These are phyloP conservation scores for Xylaria polymorpha DNA, from an alignment of 2,329 filamentous ascomycete genomes.

Conservation along the genomic window DNA sequence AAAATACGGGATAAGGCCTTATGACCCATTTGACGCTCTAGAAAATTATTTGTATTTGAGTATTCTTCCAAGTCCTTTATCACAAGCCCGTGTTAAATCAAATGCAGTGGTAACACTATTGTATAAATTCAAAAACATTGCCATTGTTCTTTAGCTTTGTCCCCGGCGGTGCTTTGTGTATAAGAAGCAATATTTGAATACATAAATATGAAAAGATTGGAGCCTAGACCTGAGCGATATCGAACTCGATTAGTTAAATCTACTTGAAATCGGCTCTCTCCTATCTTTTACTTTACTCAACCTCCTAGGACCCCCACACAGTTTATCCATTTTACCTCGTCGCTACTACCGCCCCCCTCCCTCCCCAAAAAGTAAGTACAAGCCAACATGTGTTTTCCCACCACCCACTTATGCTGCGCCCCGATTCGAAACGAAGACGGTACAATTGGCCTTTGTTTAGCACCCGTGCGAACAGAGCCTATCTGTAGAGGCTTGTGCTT, in stretches of 20 bases:
- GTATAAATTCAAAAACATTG: not conserved
- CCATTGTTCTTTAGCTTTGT: not conserved
- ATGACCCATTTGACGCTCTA: too few species aligned
- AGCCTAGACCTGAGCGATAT: not conserved
- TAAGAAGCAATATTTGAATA: not conserved
- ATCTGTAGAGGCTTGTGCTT: conserved; percentile 3
- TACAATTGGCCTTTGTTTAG: not conserved
- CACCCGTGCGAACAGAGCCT: not conserved
- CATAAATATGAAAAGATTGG: not conserved
- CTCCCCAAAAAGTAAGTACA: not conserved
- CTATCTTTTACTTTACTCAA: too few species aligned
- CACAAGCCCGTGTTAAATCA: not conserved
- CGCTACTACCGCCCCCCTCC: not conserved
- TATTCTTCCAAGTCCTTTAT: too few species aligned
- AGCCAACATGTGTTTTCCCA: conserved; percentile 19
- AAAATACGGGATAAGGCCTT: too few species aligned
- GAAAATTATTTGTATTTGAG: too few species aligned
- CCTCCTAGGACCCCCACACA: not conserved
- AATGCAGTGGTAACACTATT: not conserved
- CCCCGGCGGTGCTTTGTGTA: not conserved
- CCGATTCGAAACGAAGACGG: too few species aligned
- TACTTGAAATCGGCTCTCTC: not conserved
- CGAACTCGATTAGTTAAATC: not conserved
- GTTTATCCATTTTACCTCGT: not conserved
- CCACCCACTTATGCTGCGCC: conserved; percentile 2